A percentile compares a stretch with the other conserved stretches of the same genome.
These are phyloP conservation scores for Lentinula sp. DNA, from an alignment of 768 basidiomycete genomes.

Conservation along the genomic window DNA sequence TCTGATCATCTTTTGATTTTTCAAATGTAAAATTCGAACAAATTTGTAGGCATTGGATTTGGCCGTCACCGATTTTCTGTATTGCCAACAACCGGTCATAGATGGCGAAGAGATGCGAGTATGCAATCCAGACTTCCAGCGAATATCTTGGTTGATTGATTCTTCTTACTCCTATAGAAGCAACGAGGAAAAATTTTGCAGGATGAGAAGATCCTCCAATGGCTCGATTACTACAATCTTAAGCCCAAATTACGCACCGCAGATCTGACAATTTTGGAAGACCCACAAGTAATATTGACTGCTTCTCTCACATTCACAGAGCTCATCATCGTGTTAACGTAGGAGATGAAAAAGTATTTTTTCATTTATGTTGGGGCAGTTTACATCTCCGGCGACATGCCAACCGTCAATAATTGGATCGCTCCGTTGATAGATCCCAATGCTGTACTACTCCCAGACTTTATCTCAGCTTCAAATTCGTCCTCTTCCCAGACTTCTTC, in stretches of 20 bases:
- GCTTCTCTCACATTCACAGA: background rate
- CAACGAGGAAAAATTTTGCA: background rate
- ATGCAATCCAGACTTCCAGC: background rate
- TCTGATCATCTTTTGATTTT: constrained; percentile 10
- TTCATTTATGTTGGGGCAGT: constrained; percentile 42
- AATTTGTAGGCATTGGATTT: background rate
- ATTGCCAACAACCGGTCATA: background rate
- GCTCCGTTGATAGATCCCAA: constrained; percentile 29
- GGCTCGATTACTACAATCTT: background rate
- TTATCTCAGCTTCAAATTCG: constrained; percentile 12
- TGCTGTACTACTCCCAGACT: constrained; percentile 10
- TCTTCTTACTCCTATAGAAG: background rate
- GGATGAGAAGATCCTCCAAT: background rate
- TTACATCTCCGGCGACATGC: constrained; percentile 30
- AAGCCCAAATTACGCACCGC: background rate
- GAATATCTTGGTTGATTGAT: background rate
- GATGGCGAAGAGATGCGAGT: background rate
- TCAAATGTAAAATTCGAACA: background rate
- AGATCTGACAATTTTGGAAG: background rate
- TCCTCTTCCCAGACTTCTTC: background rate
- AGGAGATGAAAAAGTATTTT: constrained; percentile 21
- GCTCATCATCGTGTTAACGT: background rate
- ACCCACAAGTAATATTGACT: background rate
- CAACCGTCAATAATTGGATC: constrained; percentile 32
- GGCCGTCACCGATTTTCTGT: background rate